Base-by-base conservation (phyloP, 2,329 filamentous ascomycete genomes). In the Hymenoscyphus fraxineus region DNA sequence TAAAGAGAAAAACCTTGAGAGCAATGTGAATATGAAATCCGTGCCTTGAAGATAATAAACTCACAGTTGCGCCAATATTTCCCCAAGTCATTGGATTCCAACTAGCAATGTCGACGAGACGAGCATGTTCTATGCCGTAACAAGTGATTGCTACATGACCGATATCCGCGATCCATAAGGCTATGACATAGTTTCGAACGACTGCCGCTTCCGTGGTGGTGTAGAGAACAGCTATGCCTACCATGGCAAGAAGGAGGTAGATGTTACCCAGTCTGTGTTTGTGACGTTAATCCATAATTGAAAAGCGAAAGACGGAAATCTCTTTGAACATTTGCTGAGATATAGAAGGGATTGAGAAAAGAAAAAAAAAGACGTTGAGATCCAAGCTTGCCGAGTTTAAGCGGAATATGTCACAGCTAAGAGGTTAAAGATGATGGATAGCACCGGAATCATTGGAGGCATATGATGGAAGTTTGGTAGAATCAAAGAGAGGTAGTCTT, bases 51-150 rank as follows among this genome's bases (percentile, higher is more conserved):
- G n/a, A 40, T 22, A 39, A 51, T 35, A 12, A 5, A 60, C 68
- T 77, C 70, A 87, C 83, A 32, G 89, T 91, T 59, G 82, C 81
- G 7, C 83, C 87, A 67, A 93, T 80, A 71, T 92, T 92, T 2
- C 89, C 90, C 85, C 86, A 90, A n/a, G 87, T 83, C 79, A 89
- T 83, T 40, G 82, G 78, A 74, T 91, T 92, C 89, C 89, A 92
- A 27, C 75, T 77, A 4, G 72, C 76, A 12, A 88, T 76, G 68
- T 85, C 81, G 56, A 83, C 67, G 58, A 85, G 80, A 40, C 77
- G 77, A 10, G 83, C 80, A 73, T 79, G 79, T 9, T 87, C 88
- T 67, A 92, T 79, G 6, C 80, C 82, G 71, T 79, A 77, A 65
- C 83, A 85, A 16, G 85, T 89, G 66, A 88, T 80, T 59, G 80